phyloP scores from a whole-genome alignment of 768 basidiomycete species.

The Lentinula edodes region DNA sequence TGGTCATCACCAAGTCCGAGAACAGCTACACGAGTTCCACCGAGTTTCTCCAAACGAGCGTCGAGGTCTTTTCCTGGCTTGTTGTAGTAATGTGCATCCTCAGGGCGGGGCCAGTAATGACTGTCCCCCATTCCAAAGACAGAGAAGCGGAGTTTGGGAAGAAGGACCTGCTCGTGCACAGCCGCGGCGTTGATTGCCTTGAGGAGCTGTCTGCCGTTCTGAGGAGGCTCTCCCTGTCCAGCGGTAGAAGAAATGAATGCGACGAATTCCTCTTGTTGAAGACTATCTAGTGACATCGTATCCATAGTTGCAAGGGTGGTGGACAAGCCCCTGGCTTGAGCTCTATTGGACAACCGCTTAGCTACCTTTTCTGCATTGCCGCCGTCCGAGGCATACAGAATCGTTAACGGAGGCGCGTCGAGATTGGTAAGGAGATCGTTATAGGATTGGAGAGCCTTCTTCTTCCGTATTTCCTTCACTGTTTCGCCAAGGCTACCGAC shows the following conservation, averaged over 20 bases:
- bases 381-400: constrained; percentile 94
- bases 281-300: constrained; percentile 67
- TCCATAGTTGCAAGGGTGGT: constrained; percentile 76
- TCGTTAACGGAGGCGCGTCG: constrained; percentile 82
- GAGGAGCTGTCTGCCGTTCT: constrained; percentile 89
- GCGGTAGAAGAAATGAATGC: constrained; percentile 88
- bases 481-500: constrained; percentile 81
- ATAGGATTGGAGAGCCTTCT: constrained; percentile 78
- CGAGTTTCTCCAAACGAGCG: constrained; percentile 69
- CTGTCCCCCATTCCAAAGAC: constrained; percentile 98
- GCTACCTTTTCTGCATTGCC: constrained; percentile 96
- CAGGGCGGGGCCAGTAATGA: constrained; percentile 97
- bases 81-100: constrained; percentile 99
- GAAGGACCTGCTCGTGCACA: constrained; percentile 49
- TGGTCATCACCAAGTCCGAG: constrained; percentile 95
- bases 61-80: constrained; percentile 92
- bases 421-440: constrained; percentile 76
- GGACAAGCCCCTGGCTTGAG: constrained; percentile 78
- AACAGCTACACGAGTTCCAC: constrained; percentile 66
- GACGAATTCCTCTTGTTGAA: constrained; percentile 73
- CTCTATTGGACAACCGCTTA: constrained; percentile 78
- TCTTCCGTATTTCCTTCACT: constrained; percentile 77
- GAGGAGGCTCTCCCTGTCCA: constrained; percentile 96
- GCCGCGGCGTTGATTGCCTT: constrained; percentile 74
- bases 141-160: constrained; percentile 64